A percentile compares a stretch with the other conserved stretches of the same genome.
phyloP scores from a whole-genome alignment of 345 rosid species.

The Aegle marmelos region DNA sequence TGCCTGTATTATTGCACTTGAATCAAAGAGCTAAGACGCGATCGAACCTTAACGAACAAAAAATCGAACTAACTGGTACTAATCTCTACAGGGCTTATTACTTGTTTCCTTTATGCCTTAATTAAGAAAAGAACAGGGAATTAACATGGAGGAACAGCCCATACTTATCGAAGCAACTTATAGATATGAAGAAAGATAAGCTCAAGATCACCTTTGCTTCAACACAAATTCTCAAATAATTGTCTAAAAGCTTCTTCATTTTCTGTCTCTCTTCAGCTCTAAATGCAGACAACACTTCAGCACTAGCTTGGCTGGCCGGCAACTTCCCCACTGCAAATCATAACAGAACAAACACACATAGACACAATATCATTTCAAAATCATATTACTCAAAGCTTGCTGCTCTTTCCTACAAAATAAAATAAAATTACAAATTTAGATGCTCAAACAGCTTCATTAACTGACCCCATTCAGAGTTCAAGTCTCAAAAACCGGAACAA shows the following conservation, averaged over 20 bases:
- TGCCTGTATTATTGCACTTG: neutral
- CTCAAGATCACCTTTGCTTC: conserved; percentile 38
- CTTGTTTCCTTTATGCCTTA: neutral
- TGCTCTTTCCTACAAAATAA: neutral
- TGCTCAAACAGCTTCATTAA: neutral
- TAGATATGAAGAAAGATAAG: neutral
- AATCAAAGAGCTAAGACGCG: neutral
- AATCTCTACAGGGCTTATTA: neutral
- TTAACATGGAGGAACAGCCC: neutral
- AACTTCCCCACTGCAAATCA: conserved; percentile 63
- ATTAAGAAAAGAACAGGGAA: neutral
- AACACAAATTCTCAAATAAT: conserved; percentile 37
- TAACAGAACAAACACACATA: neutral
- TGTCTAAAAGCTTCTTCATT: conserved; percentile 39
- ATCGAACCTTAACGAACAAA: neutral
- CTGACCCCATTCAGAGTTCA: neutral
- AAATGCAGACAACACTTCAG: conserved; percentile 38
- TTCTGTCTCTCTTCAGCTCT: conserved; percentile 51
- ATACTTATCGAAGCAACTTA: neutral
- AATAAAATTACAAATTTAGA: neutral
- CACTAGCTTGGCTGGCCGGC: conserved; percentile 59
- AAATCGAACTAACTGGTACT: neutral
- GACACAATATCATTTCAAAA: neutral
- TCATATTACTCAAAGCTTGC: neutral
- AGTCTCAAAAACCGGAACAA: neutral